phyloP scores from a whole-genome alignment of 257 asterid genomes.

The Coffea eugenioides region DNA sequence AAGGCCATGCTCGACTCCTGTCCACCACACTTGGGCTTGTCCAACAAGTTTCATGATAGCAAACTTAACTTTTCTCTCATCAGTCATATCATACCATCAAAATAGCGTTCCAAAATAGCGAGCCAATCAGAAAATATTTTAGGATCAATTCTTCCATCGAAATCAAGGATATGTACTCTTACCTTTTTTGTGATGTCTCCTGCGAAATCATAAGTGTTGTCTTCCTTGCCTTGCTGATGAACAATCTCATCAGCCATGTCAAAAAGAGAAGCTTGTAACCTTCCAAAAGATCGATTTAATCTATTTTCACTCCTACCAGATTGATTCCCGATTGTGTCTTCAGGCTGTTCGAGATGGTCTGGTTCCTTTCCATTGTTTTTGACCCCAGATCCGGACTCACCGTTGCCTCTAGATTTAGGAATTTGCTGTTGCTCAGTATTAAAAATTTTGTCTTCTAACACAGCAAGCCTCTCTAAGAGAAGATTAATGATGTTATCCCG shows the following conservation, averaged over 20 bases:
- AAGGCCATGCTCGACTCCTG: background rate
- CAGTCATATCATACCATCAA: background rate
- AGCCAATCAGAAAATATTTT: background rate
- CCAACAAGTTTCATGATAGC: background rate
- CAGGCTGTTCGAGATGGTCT: rapidly evolving
- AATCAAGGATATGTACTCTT: background rate
- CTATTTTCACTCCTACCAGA: background rate
- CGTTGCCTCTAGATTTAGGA: background rate
- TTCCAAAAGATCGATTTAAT: background rate
- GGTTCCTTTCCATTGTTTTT: background rate
- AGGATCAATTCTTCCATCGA: background rate
- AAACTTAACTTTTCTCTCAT: background rate
- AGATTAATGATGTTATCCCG: background rate
- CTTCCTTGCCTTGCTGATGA: background rate
- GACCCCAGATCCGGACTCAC: background rate
- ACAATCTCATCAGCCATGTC: background rate
- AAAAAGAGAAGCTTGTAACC: background rate
- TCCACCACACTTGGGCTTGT: background rate
- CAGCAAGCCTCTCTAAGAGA: background rate
- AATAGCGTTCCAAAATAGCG: background rate
- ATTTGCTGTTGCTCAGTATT: background rate
- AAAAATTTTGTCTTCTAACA: background rate
- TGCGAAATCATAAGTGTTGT: background rate
- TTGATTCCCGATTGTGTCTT: background rate
- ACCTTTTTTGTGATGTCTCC: background rate